These are phyloP conservation scores for Nicotiana tomentosiformis DNA, from an alignment of 257 asterid species.

Conservation along the genomic window DNA sequence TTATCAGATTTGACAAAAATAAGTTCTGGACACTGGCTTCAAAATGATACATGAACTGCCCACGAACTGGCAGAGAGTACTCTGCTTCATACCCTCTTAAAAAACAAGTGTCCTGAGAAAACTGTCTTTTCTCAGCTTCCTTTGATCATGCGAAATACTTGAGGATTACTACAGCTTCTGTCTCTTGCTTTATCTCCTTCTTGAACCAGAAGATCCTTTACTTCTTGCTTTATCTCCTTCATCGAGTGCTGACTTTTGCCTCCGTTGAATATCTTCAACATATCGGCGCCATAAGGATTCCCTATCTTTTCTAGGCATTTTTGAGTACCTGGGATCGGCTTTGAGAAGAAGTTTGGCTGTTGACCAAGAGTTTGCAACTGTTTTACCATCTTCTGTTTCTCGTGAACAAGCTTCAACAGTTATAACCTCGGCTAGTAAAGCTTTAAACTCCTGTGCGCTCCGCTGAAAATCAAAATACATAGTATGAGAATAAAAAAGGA, in stretches of 20 bases:
- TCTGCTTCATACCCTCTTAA: background rate
- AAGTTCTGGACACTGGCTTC: background rate
- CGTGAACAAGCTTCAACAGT: constrained; percentile 57
- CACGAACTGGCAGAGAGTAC: background rate
- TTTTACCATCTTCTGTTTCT: constrained; percentile 73
- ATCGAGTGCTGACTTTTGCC: constrained; percentile 39
- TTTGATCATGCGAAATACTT: background rate
- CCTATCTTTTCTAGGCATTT: constrained; percentile 81
- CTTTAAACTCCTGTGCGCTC: constrained; percentile 52
- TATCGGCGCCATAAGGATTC: constrained; percentile 83
- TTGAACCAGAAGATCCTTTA: constrained; percentile 37
- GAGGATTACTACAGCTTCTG: background rate
- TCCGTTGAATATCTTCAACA: constrained; percentile 66
- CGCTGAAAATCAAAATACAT: constrained; percentile 37
- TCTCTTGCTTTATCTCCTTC: background rate
- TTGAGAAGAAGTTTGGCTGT: constrained; percentile 72
- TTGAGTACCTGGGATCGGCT: constrained; percentile 67
- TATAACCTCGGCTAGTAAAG: constrained; percentile 55
- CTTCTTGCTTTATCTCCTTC: constrained; percentile 48
- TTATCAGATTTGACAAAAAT: background rate
- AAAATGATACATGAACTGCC: background rate
- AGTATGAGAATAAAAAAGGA: background rate
- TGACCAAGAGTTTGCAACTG: constrained; percentile 77
- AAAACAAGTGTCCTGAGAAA: background rate
- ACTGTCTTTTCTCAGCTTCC: background rate